Evolutionary conservation across 331 rosid species (phyloP).

Genomic region (Cydonia oblonga): DNA sequence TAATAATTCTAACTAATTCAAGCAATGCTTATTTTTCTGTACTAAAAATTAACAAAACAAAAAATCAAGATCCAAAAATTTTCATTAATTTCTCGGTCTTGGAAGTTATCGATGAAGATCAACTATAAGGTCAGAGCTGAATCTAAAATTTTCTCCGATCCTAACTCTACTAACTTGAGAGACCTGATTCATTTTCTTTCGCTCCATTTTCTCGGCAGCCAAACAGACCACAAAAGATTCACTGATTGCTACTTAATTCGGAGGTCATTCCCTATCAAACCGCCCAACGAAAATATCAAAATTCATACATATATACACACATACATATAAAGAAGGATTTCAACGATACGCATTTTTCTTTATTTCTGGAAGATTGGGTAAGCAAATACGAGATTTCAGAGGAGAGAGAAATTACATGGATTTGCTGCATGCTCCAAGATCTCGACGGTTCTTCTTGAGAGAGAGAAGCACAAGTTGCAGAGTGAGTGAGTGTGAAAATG

Average conservation of each 20-base stretch:
- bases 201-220: constrained; percentile 8
- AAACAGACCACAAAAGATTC: not conserved
- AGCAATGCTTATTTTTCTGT: not conserved
- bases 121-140: not conserved
- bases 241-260: not conserved
- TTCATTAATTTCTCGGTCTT: not conserved
- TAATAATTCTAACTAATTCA: too few relatives aligned
- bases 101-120: not conserved
- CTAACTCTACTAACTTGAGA: not conserved
- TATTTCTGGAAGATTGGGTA: not conserved
- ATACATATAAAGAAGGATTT: not conserved
- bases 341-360: not conserved
- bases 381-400: not conserved
- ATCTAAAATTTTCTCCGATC: not conserved
- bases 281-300: not conserved
- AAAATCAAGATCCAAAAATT: not conserved
- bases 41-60: not conserved
- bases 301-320: too few relatives aligned
- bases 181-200: not conserved
- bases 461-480: not conserved
- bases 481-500: not conserved
- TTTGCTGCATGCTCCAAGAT: constrained; percentile 16
- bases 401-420: constrained; percentile 12
- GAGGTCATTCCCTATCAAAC: not conserved
- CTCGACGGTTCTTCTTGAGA: constrained; percentile 6